These are phyloP conservation scores for Dendrostoma leiphaemia DNA, from an alignment of 2,329 filamentous ascomycete species.

Conservation along the genomic window DNA sequence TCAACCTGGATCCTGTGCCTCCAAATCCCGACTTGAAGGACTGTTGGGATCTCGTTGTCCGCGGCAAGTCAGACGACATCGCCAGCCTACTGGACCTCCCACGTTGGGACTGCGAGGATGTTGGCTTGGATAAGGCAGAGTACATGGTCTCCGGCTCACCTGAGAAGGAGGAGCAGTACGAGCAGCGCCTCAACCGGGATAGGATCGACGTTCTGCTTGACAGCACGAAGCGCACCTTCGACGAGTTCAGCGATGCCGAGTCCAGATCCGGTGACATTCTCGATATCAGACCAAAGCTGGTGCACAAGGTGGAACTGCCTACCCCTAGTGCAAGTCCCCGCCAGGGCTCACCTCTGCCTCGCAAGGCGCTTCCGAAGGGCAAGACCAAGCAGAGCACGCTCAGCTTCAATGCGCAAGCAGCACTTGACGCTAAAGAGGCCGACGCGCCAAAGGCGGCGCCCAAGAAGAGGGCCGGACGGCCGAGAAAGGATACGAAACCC, in stretches of 20 bases:
- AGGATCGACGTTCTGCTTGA: conserved; percentile 43
- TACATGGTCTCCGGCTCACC: conserved; percentile 43
- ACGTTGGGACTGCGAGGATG: conserved; percentile 51
- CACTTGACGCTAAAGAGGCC: conserved; percentile 27
- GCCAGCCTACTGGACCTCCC: conserved; percentile 68
- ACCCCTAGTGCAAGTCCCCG: conserved; percentile 59
- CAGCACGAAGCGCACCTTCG: conserved; percentile 25
- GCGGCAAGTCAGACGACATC: conserved; percentile 83
- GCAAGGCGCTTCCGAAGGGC: conserved; percentile 32
- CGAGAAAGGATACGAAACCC: conserved; percentile 32
- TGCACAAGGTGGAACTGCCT: conserved; percentile 48
- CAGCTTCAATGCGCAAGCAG: conserved; percentile 34
- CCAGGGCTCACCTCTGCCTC: conserved; percentile 38
- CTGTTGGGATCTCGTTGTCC: conserved; percentile 89
- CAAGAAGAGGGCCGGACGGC: conserved; percentile 22
- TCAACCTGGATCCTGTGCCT: conserved; percentile 86
- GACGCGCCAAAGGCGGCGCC: conserved; percentile 27
- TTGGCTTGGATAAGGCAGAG: conserved; percentile 39
- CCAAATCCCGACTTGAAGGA: conserved; percentile 82
- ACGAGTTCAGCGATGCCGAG: conserved; percentile 14
- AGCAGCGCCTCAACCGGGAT: conserved; percentile 34
- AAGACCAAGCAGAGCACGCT: conserved; percentile 54
- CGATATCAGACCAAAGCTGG: conserved; percentile 36
- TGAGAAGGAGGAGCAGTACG: conserved; percentile 37
- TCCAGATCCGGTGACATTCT: background rate